Evolutionary conservation across 2,329 filamentous ascomycete genomes (phyloP).

Genomic region (Ceratocystis huliohia): DNA sequence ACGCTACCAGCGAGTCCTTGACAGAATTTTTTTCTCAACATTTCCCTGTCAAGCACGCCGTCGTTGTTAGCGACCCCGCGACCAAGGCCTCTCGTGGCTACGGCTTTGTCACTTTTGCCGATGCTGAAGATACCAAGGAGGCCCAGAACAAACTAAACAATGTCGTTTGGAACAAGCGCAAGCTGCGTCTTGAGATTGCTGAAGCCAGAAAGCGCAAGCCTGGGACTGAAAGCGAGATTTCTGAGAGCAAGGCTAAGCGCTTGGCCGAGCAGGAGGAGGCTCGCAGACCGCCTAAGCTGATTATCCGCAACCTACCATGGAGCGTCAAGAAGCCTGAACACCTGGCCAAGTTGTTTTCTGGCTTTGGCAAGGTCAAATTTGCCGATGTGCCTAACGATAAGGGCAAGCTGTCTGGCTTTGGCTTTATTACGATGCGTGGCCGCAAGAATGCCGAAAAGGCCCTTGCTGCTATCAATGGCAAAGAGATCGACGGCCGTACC

Average conservation of each 20-base stretch:
- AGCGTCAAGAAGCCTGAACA: slow-evolving; percentile 80
- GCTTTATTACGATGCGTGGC: slow-evolving; percentile 79
- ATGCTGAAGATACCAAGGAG: slow-evolving; percentile 74
- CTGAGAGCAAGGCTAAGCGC: slow-evolving; percentile 38
- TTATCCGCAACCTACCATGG: slow-evolving; percentile 92
- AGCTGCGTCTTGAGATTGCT: slow-evolving; percentile 75
- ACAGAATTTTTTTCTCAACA: slow-evolving; percentile 87
- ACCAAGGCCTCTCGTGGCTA: slow-evolving; percentile 85
- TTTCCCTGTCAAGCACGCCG: slow-evolving; percentile 89
- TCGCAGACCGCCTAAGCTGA: slow-evolving; percentile 57
- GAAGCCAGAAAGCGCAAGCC: slow-evolving; percentile 63
- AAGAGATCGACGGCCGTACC: slow-evolving; percentile 72
- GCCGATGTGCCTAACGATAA: slow-evolving; percentile 71
- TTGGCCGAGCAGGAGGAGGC: slow-evolving; percentile 45
- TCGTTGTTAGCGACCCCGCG: slow-evolving; percentile 73
- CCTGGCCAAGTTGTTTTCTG: slow-evolving; percentile 64
- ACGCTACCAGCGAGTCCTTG: slow-evolving; percentile 67
- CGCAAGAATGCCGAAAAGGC: slow-evolving; percentile 86
- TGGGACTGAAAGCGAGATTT: slow-evolving; percentile 28
- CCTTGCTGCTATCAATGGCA: slow-evolving; percentile 74
- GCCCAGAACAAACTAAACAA: slow-evolving; percentile 75
- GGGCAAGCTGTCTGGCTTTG: slow-evolving; percentile 71
- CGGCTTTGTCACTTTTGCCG: slow-evolving; percentile 93
- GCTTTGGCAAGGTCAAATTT: slow-evolving; percentile 84
- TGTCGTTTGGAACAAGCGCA: slow-evolving; percentile 62